Evolutionary conservation across 2,329 filamentous ascomycete species (phyloP), one percentile per base, ranked within the genome.

Genomic region (Talaromyces sp.): DNA sequence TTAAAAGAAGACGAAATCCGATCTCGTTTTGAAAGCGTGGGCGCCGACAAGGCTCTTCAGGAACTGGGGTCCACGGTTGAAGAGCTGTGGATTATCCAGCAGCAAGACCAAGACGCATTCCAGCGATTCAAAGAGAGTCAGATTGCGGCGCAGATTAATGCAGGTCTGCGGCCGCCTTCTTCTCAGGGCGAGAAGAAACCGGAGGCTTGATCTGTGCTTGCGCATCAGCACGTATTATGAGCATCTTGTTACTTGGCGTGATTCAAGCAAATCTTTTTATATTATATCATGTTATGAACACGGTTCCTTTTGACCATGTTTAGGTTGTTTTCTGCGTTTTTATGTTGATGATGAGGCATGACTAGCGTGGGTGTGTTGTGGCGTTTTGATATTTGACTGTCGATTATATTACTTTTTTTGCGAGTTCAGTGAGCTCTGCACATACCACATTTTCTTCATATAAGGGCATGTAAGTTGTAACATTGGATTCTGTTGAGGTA

Each of bases 61-160:
- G 72, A 79, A 56, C 67, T 80, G 21, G 77, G 77, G 4, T 70
- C 75, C 9, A 80, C 75, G 12, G 74, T 79, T 5, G 76, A 79
- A 57, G 77, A 81, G 57, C 67, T 81, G 14, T 72, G 74, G 66
- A 69, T 71, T 11, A 71, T 76, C 32, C 71, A 78, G 57, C 68
- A 71, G 55, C 70, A 78, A 61, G 78, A 80, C 57, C 70, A 73
- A 0, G 77, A 79, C 64, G 71, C 71, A 19, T 80, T 80, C 62
- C 73, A 77, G 62, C 69, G 65, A 41, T 79, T 79, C 62, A 75
- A 74, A 57, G 71, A 78, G 61, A 77, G 73, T 17, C 78, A 80
- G 59, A 74, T 80, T 55, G 78, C 77, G 3, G 77, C 78, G 14
- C 76, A 79, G 61, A 75, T 78, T 29, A 79, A 79, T 63, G 75